phyloP scores from a whole-genome alignment of 805 yeast genomes.

The Clavispora asparagi region DNA sequence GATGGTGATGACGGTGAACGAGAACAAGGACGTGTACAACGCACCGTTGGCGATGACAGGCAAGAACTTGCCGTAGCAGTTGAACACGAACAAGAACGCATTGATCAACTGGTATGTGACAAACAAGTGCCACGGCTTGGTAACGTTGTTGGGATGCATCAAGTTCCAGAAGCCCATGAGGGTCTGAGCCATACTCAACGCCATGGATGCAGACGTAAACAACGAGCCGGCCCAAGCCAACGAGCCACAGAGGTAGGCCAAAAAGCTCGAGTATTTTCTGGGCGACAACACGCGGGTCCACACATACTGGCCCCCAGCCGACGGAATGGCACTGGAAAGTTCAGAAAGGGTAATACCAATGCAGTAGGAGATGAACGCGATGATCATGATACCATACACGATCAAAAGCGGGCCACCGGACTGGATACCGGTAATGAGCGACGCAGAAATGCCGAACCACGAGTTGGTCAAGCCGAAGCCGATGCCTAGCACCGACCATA shows the following conservation, averaged over 20 bases:
- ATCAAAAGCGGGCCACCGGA: conserved; percentile 40
- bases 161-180: conserved; percentile 35
- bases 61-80: conserved; percentile 32
- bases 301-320: conserved; percentile 41
- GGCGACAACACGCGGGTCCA: conserved; percentile 40
- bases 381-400: conserved; percentile 37
- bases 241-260: conserved; percentile 36
- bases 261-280: conserved; percentile 29
- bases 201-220: conserved; percentile 38
- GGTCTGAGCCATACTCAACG: conserved; percentile 28
- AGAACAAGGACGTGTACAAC: conserved; percentile 30
- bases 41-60: conserved; percentile 32
- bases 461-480: conserved; percentile 41
- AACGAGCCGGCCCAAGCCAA: conserved; percentile 41
- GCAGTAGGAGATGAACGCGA: conserved; percentile 30
- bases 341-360: conserved; percentile 37
- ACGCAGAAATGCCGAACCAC: conserved; percentile 39
- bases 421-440: conserved; percentile 36
- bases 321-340: conserved; percentile 35
- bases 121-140: conserved; percentile 33
- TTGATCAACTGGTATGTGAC: conserved; percentile 33
- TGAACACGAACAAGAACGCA: conserved; percentile 26
- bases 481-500: conserved; percentile 35
- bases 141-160: conserved; percentile 28
- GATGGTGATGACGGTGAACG: conserved; percentile 30